Percentiles rank a stretch among this genome's conserved stretches.
Conservation (phyloP, 1,284 basidiomycete species). For the Coniferiporia sulphurascens region DNA sequence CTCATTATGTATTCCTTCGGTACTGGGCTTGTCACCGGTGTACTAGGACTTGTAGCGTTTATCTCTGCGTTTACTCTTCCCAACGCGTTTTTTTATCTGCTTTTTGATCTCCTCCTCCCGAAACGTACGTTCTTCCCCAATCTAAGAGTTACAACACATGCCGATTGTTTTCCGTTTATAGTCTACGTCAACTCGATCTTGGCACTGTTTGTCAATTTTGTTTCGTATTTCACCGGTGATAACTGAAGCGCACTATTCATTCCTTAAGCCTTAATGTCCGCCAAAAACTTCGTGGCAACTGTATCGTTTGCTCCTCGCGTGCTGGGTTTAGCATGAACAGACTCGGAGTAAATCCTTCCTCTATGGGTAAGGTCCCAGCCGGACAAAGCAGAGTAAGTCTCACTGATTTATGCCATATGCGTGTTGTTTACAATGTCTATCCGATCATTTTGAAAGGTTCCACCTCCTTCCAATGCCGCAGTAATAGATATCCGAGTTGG, state of each 20-base stretch:
- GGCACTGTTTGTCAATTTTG: neutral
- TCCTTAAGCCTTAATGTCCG: neutral
- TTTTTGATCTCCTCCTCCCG: neutral
- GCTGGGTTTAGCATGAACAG: neutral
- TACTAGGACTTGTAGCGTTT: constrained; percentile 2
- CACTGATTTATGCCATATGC: too few species aligned
- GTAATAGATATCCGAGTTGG: too few species aligned
- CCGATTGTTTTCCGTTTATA: neutral
- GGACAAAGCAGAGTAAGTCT: too few species aligned
- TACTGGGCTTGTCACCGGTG: neutral
- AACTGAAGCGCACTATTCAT: neutral
- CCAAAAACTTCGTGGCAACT: neutral
- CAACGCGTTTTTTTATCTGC: neutral
- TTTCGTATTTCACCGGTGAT: neutral
- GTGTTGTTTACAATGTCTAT: too few species aligned
- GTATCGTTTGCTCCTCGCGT: neutral
- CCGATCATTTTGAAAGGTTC: too few species aligned
- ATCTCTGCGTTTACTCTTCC: neutral
- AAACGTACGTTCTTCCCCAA: neutral
- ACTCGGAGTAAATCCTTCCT: too few species aligned
- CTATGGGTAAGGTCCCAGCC: too few species aligned
- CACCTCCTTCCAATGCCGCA: too few species aligned
- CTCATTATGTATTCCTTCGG: constrained; percentile 6
- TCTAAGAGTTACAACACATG: neutral
- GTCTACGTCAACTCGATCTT: neutral